Evolutionary conservation across 2,329 filamentous ascomycete species (phyloP).

Genomic region (Colletotrichum eleusines): DNA sequence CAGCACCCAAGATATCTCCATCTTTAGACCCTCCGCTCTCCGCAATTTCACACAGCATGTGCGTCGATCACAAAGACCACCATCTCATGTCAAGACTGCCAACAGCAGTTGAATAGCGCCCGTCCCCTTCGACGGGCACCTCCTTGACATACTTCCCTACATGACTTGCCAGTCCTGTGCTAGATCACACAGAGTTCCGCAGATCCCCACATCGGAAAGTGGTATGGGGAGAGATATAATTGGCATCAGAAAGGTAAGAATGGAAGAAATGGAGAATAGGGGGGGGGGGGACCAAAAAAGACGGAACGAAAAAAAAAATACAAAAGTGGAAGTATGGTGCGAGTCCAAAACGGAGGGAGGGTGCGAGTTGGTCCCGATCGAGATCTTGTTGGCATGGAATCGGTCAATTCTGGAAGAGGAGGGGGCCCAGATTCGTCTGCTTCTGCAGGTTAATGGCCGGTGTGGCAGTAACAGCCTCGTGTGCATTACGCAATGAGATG

Average conservation of each 20-base stretch:
- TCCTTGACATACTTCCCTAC: background rate
- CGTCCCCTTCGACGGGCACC: background rate
- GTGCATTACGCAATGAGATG: background rate
- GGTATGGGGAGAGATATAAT: background rate
- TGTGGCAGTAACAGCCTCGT: background rate
- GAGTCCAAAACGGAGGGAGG: background rate
- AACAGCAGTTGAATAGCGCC: background rate
- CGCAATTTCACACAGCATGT: background rate
- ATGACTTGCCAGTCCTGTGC: background rate
- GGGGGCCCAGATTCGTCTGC: background rate
- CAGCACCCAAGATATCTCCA: background rate
- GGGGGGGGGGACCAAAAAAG: no score
- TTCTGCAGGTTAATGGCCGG: background rate
- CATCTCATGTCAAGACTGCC: background rate
- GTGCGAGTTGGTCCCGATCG: background rate
- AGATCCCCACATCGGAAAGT: constrained; percentile 3
- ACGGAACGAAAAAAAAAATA: background rate
- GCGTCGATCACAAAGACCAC: background rate
- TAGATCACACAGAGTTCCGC: background rate
- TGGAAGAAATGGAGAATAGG: background rate
- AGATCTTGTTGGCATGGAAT: background rate
- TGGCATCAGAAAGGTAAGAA: background rate
- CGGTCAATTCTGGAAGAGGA: background rate
- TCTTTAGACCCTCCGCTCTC: background rate
- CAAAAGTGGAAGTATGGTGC: background rate